These are phyloP conservation scores for Trichopus zeylanicus DNA, from an alignment of 116 monocot genomes.

Conservation along the genomic window DNA sequence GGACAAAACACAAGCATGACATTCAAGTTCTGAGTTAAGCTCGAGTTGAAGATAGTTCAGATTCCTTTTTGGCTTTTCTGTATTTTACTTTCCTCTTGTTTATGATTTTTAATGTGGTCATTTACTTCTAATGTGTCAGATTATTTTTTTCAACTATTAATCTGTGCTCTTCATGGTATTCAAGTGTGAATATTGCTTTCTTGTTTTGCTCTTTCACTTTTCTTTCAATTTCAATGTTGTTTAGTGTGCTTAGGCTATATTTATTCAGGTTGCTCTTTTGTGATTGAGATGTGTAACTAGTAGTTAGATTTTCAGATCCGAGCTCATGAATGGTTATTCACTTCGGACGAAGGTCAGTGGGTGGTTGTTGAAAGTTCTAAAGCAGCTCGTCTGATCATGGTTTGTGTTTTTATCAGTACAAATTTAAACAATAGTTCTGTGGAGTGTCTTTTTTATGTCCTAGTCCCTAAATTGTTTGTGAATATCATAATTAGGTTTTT, in stretches of 20 bases:
- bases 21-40: too few species aligned
- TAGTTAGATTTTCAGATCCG: slow-evolving; percentile 56
- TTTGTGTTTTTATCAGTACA: slow-evolving; percentile 10
- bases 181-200: too few species aligned
- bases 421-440: neutral
- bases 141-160: too few species aligned
- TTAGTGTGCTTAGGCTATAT: neutral
- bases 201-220: too few species aligned
- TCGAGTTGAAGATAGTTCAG: too few species aligned
- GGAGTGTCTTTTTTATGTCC: neutral
- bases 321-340: slow-evolving; percentile 86
- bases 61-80: too few species aligned
- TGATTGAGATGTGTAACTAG: neutral
- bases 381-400: slow-evolving; percentile 94
- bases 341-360: slow-evolving; percentile 97
- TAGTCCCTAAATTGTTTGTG: neutral
- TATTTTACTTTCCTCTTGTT: too few species aligned
- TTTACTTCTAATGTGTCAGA: too few species aligned
- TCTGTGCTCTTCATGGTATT: too few species aligned
- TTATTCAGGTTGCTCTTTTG: neutral
- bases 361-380: slow-evolving; percentile 77
- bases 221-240: neutral
- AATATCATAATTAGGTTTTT: slow-evolving; percentile 51
- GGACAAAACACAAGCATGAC: too few species aligned
- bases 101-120: too few species aligned